phyloP scores from a whole-genome alignment of 768 basidiomycete species.

The Suillus tomentosus region DNA sequence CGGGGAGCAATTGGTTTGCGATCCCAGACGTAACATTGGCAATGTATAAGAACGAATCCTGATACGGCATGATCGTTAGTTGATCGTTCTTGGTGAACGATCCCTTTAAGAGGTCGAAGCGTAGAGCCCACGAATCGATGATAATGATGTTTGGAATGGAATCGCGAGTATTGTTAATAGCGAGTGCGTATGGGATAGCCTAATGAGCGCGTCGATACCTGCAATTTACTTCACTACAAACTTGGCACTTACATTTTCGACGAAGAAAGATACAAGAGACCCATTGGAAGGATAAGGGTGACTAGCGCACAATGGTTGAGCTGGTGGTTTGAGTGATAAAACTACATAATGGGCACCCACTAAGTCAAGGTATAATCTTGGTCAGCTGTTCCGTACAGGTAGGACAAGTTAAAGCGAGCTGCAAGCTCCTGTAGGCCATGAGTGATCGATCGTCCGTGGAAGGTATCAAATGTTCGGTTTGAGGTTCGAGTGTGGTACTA shows the following conservation, averaged over 20 bases:
- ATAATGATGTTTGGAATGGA: slow-evolving; percentile 65
- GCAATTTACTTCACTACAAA: not conserved
- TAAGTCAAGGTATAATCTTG: slow-evolving; percentile 70
- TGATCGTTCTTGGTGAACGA: slow-evolving; percentile 82
- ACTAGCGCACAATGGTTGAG: slow-evolving; percentile 32
- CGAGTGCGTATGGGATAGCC: slow-evolving; percentile 57
- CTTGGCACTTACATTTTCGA: slow-evolving; percentile 41
- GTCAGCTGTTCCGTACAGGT: slow-evolving; percentile 70
- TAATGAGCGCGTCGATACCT: slow-evolving; percentile 20
- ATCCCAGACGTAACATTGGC: slow-evolving; percentile 50
- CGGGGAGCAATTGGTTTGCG: slow-evolving; percentile 54
- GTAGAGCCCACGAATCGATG: slow-evolving; percentile 60
- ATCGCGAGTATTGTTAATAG: slow-evolving; percentile 64
- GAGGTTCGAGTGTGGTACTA: slow-evolving; percentile 66
- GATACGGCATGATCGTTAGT: slow-evolving; percentile 71
- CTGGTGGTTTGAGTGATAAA: too few relatives aligned
- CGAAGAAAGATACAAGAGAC: slow-evolving; percentile 61
- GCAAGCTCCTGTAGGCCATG: slow-evolving; percentile 54
- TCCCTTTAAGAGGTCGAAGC: slow-evolving; percentile 69
- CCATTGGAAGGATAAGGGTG: slow-evolving; percentile 61
- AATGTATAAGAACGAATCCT: slow-evolving; percentile 64
- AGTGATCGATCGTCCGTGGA: slow-evolving; percentile 53
- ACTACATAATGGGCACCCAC: slow-evolving; percentile 36
- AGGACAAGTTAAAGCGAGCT: slow-evolving; percentile 59
- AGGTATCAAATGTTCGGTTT: slow-evolving; percentile 62